Evolutionary conservation across 2,329 filamentous ascomycete genomes (phyloP).

Genomic region (Calonectria montana): DNA sequence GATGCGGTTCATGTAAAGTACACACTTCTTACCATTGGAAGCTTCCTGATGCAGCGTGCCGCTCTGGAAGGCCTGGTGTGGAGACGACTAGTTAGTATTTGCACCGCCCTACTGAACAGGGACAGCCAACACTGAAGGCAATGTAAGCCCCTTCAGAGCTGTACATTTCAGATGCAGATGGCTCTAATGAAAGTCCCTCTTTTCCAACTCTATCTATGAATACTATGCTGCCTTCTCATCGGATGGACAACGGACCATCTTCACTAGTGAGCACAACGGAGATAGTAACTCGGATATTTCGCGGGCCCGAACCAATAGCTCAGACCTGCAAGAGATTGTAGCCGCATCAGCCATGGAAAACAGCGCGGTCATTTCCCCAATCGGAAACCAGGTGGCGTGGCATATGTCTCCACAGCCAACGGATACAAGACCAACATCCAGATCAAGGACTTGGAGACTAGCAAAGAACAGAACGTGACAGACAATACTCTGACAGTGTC

Average conservation of each 20-base stretch:
- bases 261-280: neutral
- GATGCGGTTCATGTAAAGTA: too few species aligned
- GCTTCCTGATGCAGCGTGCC: too few species aligned
- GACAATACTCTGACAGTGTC: neutral
- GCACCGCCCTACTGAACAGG: too few species aligned
- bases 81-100: too few species aligned
- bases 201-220: neutral
- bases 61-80: too few species aligned
- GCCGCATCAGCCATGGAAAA: neutral
- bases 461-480: neutral
- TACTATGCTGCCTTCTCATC: neutral
- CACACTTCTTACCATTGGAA: too few species aligned
- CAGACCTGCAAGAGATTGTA: neutral
- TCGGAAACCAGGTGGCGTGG: neutral
- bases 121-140: too few species aligned
- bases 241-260: neutral
- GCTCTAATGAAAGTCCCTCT: neutral
- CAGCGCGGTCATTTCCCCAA: neutral
- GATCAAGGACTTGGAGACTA: neutral
- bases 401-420: neutral
- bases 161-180: neutral
- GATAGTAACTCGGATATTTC: neutral
- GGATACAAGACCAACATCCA: neutral
- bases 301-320: neutral
- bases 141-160: too few species aligned